Evolutionary conservation across 1,139 yeast genomes (phyloP).

Genomic region (Schwanniomyces etchellsii): DNA sequence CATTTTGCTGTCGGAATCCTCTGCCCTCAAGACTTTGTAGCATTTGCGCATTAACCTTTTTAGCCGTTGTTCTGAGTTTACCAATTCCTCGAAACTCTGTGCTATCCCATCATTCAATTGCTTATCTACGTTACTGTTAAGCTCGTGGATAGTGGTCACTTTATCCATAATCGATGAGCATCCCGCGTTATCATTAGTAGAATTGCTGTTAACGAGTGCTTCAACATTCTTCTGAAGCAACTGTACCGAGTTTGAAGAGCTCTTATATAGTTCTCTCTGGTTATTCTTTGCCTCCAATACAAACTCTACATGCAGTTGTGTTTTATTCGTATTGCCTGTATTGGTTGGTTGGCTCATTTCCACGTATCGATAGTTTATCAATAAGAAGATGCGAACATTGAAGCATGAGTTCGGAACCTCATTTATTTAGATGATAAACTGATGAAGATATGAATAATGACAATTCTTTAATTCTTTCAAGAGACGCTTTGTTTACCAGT

Average conservation of each 20-base stretch:
- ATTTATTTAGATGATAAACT: no score
- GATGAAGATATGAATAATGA: no score
- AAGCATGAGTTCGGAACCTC: no score
- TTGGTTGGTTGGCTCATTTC: no score
- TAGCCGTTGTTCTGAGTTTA: constrained; percentile 25
- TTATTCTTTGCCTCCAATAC: constrained; percentile 31
- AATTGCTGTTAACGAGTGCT: constrained; percentile 22
- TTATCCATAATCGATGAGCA: constrained; percentile 31
- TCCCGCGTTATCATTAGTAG: constrained; percentile 14
- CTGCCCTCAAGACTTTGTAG: constrained; percentile 20
- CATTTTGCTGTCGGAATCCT: constrained; percentile 10
- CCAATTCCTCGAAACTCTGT: constrained; percentile 19
- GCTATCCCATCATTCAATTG: constrained; percentile 28
- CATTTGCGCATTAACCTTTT: constrained; percentile 26
- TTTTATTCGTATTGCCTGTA: no score
- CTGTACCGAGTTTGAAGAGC: constrained; percentile 22
- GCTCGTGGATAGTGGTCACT: constrained; percentile 39
- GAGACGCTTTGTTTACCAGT: background rate
- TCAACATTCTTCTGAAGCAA: constrained; percentile 23
- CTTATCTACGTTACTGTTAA: constrained; percentile 31
- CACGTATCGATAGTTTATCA: no score
- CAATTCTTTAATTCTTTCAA: no score
- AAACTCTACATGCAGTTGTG: constrained; percentile 20
- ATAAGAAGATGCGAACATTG: no score
- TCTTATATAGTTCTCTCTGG: constrained; percentile 24